Evolutionary conservation across 2,329 filamentous ascomycete genomes (phyloP), one percentile per base, ranked within the genome.

Genomic region (Didymella pinodella): DNA sequence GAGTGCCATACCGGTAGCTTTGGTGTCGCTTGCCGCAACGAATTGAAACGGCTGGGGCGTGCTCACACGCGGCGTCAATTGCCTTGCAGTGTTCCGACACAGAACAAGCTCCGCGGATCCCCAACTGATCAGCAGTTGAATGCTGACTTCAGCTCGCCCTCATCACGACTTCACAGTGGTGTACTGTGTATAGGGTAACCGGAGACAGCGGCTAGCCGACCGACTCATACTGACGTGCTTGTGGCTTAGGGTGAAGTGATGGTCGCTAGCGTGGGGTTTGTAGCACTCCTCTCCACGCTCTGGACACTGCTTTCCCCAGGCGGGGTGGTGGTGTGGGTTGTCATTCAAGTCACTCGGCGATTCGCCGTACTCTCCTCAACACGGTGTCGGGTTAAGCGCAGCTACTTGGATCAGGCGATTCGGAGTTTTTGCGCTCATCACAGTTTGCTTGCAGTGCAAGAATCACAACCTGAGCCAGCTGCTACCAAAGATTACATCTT

Each of bases 11-110:
- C 50, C 22, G 22, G 22, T 22, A 41, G 40, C 26, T 54, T 10
- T 32, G 29, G 32, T 45, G 34, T 40, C 40, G 41, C 22, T 45
- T 45, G 28, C 26, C 56, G 51, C 20, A 59, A 29, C 56, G 56
- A 59, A 54, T 50, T 47, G 46, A 18, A 54, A 28, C 32, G 49
- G 46, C 31, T 43, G 40, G 32, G 32, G 49, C 16, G 26, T 50
- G 56, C 56, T 50, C 50, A 50, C 50, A 47, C 50, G 50, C 46
- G 49, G 50, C 34, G 28, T 47, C 47, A 54, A 22, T 34, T 46
- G 38, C 40, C 26, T 36, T 46, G 44, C 7, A 10, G 20, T 38
- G 16, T 43, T 48, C 28, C 43, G 6, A 26, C 41, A 40, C 40
- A 31, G 2, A 36, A 22, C 14, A 48, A 16, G 7, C 20, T 47